Conservation (phyloP, 2,329 filamentous ascomycete species). For the Polytolypa hystricis region DNA sequence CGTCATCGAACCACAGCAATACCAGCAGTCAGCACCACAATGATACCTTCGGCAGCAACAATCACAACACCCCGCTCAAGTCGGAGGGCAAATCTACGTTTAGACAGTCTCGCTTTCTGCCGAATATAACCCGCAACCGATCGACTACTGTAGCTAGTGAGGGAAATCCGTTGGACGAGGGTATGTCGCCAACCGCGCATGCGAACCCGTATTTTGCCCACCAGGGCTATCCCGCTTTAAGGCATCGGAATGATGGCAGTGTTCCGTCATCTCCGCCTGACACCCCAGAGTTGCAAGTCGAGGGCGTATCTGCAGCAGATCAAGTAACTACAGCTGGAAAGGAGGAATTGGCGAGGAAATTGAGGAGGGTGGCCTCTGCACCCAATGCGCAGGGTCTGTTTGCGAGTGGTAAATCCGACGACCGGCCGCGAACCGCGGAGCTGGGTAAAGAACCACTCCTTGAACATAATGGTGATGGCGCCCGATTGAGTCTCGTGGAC, state of each 20-base stretch:
- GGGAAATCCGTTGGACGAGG: constrained; percentile 79
- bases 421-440: constrained; percentile 74
- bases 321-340: constrained; percentile 70
- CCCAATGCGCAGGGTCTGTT: constrained; percentile 95
- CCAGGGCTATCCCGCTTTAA: constrained; percentile 82
- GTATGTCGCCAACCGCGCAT: constrained; percentile 79
- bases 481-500: constrained; percentile 46
- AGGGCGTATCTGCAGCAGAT: constrained; percentile 54
- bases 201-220: constrained; percentile 97
- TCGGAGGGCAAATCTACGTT: constrained; percentile 56
- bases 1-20: constrained; percentile 27
- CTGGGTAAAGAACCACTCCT: constrained; percentile 70
- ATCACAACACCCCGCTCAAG: constrained; percentile 38
- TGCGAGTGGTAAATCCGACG: constrained; percentile 46
- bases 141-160: constrained; percentile 88
- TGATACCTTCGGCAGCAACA: constrained; percentile 23
- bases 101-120: constrained; percentile 80
- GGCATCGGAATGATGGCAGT: constrained; percentile 90
- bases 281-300: constrained; percentile 66
- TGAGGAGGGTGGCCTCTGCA: constrained; percentile 88
- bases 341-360: constrained; percentile 84
- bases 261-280: constrained; percentile 88
- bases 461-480: constrained; percentile 43
- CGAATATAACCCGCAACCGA: constrained; percentile 73
- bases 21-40: constrained; percentile 16